Conservation (phyloP, 768 basidiomycete genomes). For the Boletus coccyginus region DNA sequence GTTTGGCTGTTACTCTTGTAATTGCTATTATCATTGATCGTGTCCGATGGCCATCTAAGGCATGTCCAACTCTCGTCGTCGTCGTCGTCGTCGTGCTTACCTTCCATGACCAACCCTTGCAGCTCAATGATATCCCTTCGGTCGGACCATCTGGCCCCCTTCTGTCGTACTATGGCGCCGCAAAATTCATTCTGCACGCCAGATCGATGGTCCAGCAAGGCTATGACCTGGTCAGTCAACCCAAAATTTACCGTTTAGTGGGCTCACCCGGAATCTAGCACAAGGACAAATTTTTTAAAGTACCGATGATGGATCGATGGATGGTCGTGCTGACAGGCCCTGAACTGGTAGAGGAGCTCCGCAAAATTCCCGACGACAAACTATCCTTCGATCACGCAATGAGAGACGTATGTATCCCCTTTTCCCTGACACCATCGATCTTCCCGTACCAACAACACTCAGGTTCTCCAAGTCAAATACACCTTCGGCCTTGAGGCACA, state of each 20-base stretch:
- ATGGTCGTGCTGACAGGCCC: conserved; percentile 42
- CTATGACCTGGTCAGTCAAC: conserved; percentile 31
- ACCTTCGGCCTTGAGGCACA: conserved; percentile 35
- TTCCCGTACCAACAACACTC: conserved; percentile 16
- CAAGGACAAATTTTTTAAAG: conserved; percentile 40
- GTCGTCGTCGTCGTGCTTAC: background rate
- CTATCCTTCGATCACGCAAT: conserved; percentile 42
- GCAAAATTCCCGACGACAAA: conserved; percentile 45
- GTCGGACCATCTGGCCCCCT: conserved; percentile 35
- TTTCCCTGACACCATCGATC: background rate
- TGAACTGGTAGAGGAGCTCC: conserved; percentile 48
- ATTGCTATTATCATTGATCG: conserved; percentile 14
- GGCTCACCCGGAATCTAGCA: conserved; percentile 24
- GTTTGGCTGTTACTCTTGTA: conserved; percentile 16
- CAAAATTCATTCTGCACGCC: conserved; percentile 30
- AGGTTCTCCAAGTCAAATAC: conserved; percentile 39
- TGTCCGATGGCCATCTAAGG: conserved; percentile 27
- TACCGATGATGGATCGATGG: conserved; percentile 45
- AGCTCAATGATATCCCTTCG: conserved; percentile 35
- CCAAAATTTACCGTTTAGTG: background rate
- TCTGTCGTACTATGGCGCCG: conserved; percentile 32
- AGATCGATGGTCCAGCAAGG: conserved; percentile 36
- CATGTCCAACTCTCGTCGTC: conserved; percentile 1
- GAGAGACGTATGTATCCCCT: conserved; percentile 34
- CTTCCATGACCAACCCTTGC: conserved; percentile 1